These are phyloP conservation scores for Solanum hybrid DNA, from an alignment of 305 asterid species.

Conservation along the genomic window DNA sequence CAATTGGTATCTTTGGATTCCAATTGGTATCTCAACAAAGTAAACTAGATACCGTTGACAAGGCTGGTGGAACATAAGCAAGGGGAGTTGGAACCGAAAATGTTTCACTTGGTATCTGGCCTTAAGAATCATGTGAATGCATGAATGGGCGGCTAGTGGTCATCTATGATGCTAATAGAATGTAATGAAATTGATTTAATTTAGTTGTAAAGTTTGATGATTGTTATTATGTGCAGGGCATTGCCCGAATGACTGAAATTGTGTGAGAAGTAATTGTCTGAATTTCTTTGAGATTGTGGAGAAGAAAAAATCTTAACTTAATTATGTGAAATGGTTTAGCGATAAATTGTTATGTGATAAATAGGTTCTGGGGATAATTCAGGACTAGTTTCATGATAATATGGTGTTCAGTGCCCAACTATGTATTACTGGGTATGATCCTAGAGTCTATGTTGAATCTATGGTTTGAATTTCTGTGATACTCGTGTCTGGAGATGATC, in stretches of 20 bases:
- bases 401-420: background rate
- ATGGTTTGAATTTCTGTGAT: too few relatives aligned
- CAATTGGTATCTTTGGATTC: too few relatives aligned
- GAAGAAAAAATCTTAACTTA: background rate
- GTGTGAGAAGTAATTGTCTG: background rate
- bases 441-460: too few relatives aligned
- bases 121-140: too few relatives aligned
- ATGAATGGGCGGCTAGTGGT: background rate
- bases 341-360: background rate
- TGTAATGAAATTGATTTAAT: background rate
- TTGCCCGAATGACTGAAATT: background rate
- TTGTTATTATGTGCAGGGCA: background rate
- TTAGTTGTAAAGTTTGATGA: background rate
- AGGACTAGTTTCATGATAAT: background rate
- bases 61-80: too few relatives aligned
- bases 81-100: too few relatives aligned
- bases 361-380: background rate
- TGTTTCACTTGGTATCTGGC: too few relatives aligned
- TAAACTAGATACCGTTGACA: too few relatives aligned
- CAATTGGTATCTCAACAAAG: too few relatives aligned
- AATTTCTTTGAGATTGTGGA: too few relatives aligned
- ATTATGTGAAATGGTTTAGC: background rate
- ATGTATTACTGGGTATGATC: background rate
- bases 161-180: background rate
- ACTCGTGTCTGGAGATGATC: too few relatives aligned